phyloP scores from a whole-genome alignment of 768 basidiomycete genomes.

The Mrakia frigida region DNA sequence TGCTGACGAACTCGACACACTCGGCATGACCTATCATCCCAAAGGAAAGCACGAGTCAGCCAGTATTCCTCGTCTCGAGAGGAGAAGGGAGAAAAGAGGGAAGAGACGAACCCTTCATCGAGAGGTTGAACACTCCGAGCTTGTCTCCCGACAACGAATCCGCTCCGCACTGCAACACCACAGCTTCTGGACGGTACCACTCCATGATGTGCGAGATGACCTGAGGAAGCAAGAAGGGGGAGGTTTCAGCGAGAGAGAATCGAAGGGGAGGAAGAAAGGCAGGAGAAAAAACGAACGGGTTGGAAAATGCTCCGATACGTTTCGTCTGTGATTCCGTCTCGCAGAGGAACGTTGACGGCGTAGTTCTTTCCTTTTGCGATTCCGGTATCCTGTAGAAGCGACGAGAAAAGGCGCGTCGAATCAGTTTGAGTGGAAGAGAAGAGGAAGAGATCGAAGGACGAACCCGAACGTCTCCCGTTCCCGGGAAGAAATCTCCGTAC shows the following conservation, averaged over 20 bases:
- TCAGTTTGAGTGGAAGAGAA: neutral
- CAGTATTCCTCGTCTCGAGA: too few relatives aligned
- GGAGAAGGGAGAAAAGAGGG: neutral
- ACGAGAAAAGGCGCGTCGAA: neutral
- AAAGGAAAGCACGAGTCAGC: neutral
- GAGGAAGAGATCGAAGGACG: constrained; percentile 21
- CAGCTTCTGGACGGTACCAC: constrained; percentile 76
- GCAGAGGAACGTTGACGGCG: constrained; percentile 84
- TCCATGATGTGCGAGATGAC: constrained; percentile 79
- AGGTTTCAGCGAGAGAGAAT: neutral
- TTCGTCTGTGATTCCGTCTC: constrained; percentile 91
- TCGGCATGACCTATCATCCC: constrained; percentile 67
- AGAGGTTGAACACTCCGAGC: constrained; percentile 90
- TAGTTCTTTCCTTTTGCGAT: constrained; percentile 78
- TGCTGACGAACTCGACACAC: constrained; percentile 79
- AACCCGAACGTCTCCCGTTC: constrained; percentile 65
- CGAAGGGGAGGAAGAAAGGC: neutral
- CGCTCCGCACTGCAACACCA: constrained; percentile 91
- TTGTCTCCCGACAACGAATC: constrained; percentile 95
- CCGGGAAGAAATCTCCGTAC: constrained; percentile 91
- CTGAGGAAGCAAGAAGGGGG: constrained; percentile 46
- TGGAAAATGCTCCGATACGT: constrained; percentile 82
- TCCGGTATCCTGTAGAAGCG: constrained; percentile 63
- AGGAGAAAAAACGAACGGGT: constrained; percentile 56
- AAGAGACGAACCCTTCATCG: constrained; percentile 59